These are phyloP conservation scores for Dictyophora rubrovolvata DNA, from an alignment of 768 basidiomycete genomes.

Conservation along the genomic window DNA sequence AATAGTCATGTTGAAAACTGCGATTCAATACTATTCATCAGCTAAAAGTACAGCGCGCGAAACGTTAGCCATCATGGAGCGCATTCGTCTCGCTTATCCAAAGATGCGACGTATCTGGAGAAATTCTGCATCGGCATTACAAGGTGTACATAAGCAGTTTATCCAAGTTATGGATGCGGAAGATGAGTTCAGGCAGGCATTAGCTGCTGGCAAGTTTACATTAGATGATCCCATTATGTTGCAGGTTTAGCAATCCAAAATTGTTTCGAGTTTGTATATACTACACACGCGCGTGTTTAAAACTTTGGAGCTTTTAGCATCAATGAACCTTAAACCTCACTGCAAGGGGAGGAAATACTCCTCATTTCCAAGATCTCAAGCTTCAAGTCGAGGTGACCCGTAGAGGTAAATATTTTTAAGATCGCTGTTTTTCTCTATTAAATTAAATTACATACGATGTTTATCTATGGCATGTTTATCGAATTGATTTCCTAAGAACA, in stretches of 20 bases:
- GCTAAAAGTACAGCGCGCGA: constrained; percentile 17
- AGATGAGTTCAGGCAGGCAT: neutral
- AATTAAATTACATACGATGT: too few relatives aligned
- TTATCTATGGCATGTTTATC: too few relatives aligned
- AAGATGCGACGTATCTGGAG: constrained; percentile 19
- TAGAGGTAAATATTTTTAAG: too few relatives aligned
- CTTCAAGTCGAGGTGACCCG: too few relatives aligned
- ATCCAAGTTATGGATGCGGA: neutral
- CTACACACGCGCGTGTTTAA: too few relatives aligned
- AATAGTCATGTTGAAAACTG: constrained; percentile 23
- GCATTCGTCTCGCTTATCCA: constrained; percentile 17
- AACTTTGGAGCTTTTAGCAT: too few relatives aligned
- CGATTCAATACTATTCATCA: constrained; percentile 9
- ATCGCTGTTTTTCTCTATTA: too few relatives aligned
- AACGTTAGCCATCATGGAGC: constrained; percentile 17
- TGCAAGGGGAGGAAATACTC: too few relatives aligned
- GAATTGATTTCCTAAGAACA: too few relatives aligned
- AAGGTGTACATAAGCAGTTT: neutral
- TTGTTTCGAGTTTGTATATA: too few relatives aligned
- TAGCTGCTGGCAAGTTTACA: neutral
- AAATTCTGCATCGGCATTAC: neutral
- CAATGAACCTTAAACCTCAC: too few relatives aligned
- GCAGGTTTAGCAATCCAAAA: neutral
- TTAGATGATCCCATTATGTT: neutral
- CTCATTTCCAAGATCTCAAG: too few relatives aligned